Evolutionary conservation across 2,329 filamentous ascomycete species (phyloP).

Genomic region (Ophiostoma pallidulum): DNA sequence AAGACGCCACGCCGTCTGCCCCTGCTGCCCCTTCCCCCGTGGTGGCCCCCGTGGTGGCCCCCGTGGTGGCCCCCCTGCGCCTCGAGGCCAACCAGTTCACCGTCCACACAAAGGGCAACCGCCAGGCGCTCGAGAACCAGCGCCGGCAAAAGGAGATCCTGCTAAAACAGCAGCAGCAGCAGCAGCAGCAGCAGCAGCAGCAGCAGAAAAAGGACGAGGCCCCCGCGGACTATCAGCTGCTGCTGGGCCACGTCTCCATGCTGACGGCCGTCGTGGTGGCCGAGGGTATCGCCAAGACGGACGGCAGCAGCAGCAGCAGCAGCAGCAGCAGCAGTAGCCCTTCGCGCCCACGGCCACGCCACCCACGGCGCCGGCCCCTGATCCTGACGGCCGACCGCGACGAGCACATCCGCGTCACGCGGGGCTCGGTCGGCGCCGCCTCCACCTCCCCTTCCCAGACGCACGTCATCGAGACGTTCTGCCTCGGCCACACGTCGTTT

Average conservation of each 20-base stretch:
- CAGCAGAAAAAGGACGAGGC: constrained; percentile 13
- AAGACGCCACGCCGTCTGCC: background rate
- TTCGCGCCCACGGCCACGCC: too few relatives aligned
- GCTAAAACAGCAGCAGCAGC: constrained; percentile 13
- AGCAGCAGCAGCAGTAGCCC: too few relatives aligned
- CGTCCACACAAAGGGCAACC: constrained; percentile 56
- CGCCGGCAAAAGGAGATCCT: constrained; percentile 34
- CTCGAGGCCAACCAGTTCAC: constrained; percentile 44
- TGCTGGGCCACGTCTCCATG: constrained; percentile 93
- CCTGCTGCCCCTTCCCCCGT: background rate
- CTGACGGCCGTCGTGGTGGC: constrained; percentile 64
- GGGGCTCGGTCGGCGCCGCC: constrained; percentile 41
- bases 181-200: constrained; percentile 17
- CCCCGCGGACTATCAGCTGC: constrained; percentile 33
- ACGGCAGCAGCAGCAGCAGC: too few relatives aligned
- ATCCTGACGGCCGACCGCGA: constrained; percentile 49
- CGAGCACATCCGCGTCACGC: constrained; percentile 77
- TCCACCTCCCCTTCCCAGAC: constrained; percentile 49
- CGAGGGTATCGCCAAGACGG: constrained; percentile 28
- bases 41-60: constrained; percentile 11
- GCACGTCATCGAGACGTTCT: constrained; percentile 82
- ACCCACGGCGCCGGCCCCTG: constrained; percentile 29
- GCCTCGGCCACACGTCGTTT: constrained; percentile 80
- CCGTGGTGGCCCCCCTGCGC: constrained; percentile 33
- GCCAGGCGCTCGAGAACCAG: constrained; percentile 50